Conservation (phyloP, 352 stramenopile species). For the Nothophytophthora sp. region DNA sequence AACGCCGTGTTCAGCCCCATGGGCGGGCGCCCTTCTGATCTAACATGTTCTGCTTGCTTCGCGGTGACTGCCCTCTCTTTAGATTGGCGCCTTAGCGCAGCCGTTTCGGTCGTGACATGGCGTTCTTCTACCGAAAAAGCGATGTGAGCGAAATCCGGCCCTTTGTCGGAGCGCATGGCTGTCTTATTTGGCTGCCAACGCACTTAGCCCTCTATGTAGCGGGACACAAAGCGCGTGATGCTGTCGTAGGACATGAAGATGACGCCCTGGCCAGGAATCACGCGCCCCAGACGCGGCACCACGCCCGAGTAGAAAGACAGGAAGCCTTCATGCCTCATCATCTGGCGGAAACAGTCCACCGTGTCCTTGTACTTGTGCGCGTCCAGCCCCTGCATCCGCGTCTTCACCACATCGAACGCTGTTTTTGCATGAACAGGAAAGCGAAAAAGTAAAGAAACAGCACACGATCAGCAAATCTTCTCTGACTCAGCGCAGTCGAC, state of each 20-base stretch:
- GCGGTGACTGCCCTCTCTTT: neutral
- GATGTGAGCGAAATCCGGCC: slow-evolving; percentile 22
- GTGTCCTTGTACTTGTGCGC: slow-evolving; percentile 79
- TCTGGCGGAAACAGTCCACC: slow-evolving; percentile 91
- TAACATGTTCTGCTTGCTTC: neutral
- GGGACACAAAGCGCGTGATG: slow-evolving; percentile 60
- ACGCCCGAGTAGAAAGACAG: slow-evolving; percentile 93
- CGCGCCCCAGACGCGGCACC: slow-evolving; percentile 90
- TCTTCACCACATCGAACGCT: slow-evolving; percentile 88
- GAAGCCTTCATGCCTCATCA: slow-evolving; percentile 87
- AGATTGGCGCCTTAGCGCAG: too few relatives aligned
- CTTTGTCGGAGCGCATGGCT: slow-evolving; percentile 9
- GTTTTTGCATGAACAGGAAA: slow-evolving; percentile 6
- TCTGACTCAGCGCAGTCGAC: too few relatives aligned
- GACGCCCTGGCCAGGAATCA: slow-evolving; percentile 97
- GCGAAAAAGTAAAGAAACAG: slow-evolving; percentile 13
- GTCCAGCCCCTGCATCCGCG: slow-evolving; percentile 80
- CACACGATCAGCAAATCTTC: slow-evolving; percentile 15
- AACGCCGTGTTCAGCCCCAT: too few relatives aligned
- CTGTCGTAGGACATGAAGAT: slow-evolving; percentile 96
- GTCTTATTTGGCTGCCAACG: neutral
- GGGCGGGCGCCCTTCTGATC: neutral
- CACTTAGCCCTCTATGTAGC: slow-evolving; percentile 47
- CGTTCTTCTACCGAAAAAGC: neutral
- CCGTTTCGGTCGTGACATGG: neutral